Evolutionary conservation across 768 basidiomycete genomes (phyloP).

Genomic region (Boletus barrowsii): DNA sequence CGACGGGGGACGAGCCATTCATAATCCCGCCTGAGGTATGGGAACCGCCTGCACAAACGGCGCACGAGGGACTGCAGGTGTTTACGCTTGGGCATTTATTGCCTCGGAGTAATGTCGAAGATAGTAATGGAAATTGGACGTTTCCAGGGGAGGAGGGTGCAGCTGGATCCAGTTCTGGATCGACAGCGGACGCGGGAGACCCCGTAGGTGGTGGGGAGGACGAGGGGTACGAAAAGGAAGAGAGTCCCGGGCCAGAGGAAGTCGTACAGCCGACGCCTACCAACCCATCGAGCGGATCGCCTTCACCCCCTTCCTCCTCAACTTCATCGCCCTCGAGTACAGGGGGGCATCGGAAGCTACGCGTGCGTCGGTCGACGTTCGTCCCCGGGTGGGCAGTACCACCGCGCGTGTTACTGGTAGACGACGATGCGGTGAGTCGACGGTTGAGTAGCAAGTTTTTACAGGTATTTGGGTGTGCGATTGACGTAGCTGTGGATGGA

Average conservation of each 20-base stretch:
- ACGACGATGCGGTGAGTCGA: constrained; percentile 91
- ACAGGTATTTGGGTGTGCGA: constrained; percentile 92
- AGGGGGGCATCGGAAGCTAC: constrained; percentile 42
- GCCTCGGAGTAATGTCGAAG: constrained; percentile 50
- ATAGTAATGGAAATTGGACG: constrained; percentile 59
- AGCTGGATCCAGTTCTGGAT: constrained; percentile 7
- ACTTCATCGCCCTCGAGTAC: constrained; percentile 9
- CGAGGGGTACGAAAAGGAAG: constrained; percentile 25
- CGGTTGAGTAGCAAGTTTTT: constrained; percentile 89
- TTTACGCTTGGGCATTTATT: constrained; percentile 78
- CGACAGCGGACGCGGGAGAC: constrained; percentile 20
- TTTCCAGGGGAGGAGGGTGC: constrained; percentile 39
- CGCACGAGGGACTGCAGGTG: constrained; percentile 70
- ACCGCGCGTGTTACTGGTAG: constrained; percentile 87
- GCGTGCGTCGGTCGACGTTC: constrained; percentile 73
- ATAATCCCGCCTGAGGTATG: constrained; percentile 24
- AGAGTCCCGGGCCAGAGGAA: constrained; percentile 34
- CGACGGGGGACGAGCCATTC: constrained; percentile 28
- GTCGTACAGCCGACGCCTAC: constrained; percentile 40
- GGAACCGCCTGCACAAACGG: constrained; percentile 27
- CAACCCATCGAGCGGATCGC: constrained; percentile 17
- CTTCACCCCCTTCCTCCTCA: constrained; percentile 16
- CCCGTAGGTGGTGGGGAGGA: constrained; percentile 20
- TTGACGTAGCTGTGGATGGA: constrained; percentile 93
- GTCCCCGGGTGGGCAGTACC: constrained; percentile 91